A percentile compares a stretch with the other conserved stretches of the same genome.
These are phyloP conservation scores for Coemansia erecta DNA, from an alignment of 192 early-diverging fungal genomes.

Conservation along the genomic window DNA sequence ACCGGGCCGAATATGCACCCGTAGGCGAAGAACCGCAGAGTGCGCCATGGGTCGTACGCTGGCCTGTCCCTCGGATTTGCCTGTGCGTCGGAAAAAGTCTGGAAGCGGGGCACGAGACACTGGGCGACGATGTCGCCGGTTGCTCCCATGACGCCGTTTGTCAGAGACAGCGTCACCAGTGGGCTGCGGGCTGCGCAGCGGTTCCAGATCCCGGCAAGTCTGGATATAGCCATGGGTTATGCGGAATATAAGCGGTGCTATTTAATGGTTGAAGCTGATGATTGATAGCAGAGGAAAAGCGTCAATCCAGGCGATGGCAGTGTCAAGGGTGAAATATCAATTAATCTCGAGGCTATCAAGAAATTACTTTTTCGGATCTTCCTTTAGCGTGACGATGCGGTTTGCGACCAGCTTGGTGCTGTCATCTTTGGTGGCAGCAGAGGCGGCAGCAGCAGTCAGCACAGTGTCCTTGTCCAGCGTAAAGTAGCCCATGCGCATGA, in stretches of 20 bases:
- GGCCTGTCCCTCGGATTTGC: neutral
- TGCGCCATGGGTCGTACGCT: conserved; percentile 35
- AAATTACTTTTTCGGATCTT: conserved; percentile 61
- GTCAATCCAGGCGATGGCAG: neutral
- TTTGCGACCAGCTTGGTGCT: conserved; percentile 62
- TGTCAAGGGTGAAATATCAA: neutral
- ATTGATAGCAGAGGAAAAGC: neutral
- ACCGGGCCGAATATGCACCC: conserved; percentile 66
- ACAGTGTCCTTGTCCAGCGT: conserved; percentile 90
- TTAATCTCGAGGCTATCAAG: neutral
- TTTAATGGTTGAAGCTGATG: neutral
- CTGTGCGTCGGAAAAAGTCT: neutral
- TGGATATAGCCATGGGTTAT: neutral
- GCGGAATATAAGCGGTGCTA: neutral
- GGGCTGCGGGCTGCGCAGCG: conserved; percentile 50
- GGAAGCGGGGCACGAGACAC: conserved; percentile 16
- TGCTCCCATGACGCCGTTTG: conserved; percentile 62
- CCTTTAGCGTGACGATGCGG: conserved; percentile 68
- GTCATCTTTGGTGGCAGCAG: conserved; percentile 57
- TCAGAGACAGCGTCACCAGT: conserved; percentile 62
- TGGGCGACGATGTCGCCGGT: conserved; percentile 64
- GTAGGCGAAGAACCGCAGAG: conserved; percentile 60
- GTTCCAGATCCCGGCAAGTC: conserved; percentile 14
- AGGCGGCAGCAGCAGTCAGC: conserved; percentile 58
- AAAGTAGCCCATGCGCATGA: conserved; percentile 97